A percentile compares a stretch with the other conserved stretches of the same genome.
These are phyloP conservation scores for Sphaerostilbella broomeana DNA, from an alignment of 2,329 filamentous ascomycete species.

Conservation along the genomic window DNA sequence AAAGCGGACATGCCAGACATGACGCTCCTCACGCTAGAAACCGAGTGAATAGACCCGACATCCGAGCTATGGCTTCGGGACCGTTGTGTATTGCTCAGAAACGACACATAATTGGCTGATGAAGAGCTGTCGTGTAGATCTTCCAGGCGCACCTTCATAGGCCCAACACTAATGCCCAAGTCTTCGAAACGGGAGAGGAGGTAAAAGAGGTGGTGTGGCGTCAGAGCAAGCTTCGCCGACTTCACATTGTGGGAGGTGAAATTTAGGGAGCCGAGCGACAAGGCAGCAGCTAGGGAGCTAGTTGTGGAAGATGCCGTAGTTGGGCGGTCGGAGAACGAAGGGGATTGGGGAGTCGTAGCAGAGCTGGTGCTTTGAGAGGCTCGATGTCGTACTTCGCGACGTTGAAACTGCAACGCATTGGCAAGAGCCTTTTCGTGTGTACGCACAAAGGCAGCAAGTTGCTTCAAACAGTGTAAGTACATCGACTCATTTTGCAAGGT, in stretches of 20 bases:
- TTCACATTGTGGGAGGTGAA: constrained; percentile 83
- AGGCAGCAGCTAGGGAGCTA: constrained; percentile 70
- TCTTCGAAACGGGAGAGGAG: constrained; percentile 93
- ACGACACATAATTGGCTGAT: constrained; percentile 91
- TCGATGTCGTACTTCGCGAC: constrained; percentile 67
- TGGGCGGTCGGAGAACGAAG: constrained; percentile 55
- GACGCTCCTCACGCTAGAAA: constrained; percentile 92
- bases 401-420: constrained; percentile 79
- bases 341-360: constrained; percentile 47
- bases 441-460: constrained; percentile 90
- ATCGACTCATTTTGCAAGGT: no score
- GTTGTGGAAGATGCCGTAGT: constrained; percentile 63
- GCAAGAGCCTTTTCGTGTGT: constrained; percentile 96
- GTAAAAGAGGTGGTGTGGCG: constrained; percentile 95
- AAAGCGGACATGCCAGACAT: constrained; percentile 94
- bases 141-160: constrained; percentile 93
- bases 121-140: constrained; percentile 85
- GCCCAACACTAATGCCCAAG: constrained; percentile 79
- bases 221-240: constrained; percentile 84
- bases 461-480: no score
- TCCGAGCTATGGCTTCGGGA: constrained; percentile 75
- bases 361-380: constrained; percentile 59
- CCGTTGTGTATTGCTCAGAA: constrained; percentile 71
- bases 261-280: constrained; percentile 78
- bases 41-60: constrained; percentile 85